A percentile compares a stretch with the other conserved stretches of the same genome.
Evolutionary conservation across 306 rosid species (phyloP).

Genomic region (Lathyrus aphaca): DNA sequence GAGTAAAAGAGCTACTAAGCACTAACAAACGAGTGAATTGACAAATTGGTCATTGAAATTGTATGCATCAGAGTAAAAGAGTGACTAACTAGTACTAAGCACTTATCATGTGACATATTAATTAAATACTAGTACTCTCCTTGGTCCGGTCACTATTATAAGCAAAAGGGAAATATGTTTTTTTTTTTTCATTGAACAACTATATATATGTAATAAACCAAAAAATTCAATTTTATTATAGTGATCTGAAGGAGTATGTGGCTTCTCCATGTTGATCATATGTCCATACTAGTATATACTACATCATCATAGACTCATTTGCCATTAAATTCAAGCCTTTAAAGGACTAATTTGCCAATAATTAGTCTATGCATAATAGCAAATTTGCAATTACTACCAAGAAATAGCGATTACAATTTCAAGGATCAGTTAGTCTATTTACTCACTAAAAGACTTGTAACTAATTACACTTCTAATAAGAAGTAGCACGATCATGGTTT

Average conservation of each 20-base stretch:
- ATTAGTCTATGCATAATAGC: background rate
- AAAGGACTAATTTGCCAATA: background rate
- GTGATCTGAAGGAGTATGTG: background rate
- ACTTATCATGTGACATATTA: too few relatives aligned
- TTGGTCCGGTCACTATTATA: too few relatives aligned
- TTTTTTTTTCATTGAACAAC: too few relatives aligned
- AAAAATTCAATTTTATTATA: too few relatives aligned
- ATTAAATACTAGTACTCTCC: too few relatives aligned
- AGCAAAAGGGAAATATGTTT: too few relatives aligned
- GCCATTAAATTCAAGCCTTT: background rate
- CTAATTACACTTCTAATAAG: background rate
- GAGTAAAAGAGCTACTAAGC: background rate
- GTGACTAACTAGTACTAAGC: too few relatives aligned
- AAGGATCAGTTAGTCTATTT: background rate
- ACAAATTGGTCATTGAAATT: background rate
- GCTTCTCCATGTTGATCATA: background rate
- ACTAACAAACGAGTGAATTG: background rate
- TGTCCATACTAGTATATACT: background rate
- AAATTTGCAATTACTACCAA: background rate
- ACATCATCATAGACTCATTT: too few relatives aligned
- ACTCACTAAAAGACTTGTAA: background rate
- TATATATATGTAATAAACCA: too few relatives aligned
- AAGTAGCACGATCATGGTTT: background rate
- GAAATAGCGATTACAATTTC: background rate
- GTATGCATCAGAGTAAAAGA: background rate